Evolutionary conservation across 2,329 filamentous ascomycete species (phyloP), one percentile per base, ranked within the genome.

Genomic region (Cladosporium velox): DNA sequence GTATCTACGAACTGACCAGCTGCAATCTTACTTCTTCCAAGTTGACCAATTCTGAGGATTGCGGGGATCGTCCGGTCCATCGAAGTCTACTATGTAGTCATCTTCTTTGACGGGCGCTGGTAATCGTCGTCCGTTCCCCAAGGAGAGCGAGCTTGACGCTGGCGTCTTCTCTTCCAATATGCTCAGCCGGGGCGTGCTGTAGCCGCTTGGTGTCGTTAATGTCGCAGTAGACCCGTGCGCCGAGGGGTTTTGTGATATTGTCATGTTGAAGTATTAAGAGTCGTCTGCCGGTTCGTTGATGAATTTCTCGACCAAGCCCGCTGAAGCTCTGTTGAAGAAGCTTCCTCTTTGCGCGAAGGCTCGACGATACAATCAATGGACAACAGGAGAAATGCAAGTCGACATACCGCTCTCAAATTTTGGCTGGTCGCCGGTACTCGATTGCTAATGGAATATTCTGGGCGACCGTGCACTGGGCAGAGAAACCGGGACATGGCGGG

Each of bases 61-160:
- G 73, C 92, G 91, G 0, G 88, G 88, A 76, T 93, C 91, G 67
- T 90, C 86, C 0, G 82, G 82, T 0, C 90, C 89, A 10, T 92
- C 90, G 69, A 92, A 93, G 66, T 91, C 88, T 28, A 93, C 90
- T 14, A 92, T 28, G 26, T 65, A 65, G 54, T 59, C 54, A n/a
- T 64, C 61, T 34, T 64, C 61, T 21, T 57, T 21, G 51, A 64
- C 35, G 26, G 35, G 15, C 26, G 35, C 49, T 32, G 61, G 61
- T 24, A 64, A 28, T 26, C 15, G 6, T 55, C 51, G 41, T 47
- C 61, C 61, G 2, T 32, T 30, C 1, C 49, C 61, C 34, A 64
- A 41, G 8, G 34, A 57, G 10, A 54, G 26, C 8, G 30, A 35
- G 24, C 51, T 64, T 34, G 51, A 57, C 15, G 14, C 32, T 12